These are phyloP conservation scores for Picea sitchensis DNA, from an alignment of 75 land plant genomes.

Conservation along the genomic window DNA sequence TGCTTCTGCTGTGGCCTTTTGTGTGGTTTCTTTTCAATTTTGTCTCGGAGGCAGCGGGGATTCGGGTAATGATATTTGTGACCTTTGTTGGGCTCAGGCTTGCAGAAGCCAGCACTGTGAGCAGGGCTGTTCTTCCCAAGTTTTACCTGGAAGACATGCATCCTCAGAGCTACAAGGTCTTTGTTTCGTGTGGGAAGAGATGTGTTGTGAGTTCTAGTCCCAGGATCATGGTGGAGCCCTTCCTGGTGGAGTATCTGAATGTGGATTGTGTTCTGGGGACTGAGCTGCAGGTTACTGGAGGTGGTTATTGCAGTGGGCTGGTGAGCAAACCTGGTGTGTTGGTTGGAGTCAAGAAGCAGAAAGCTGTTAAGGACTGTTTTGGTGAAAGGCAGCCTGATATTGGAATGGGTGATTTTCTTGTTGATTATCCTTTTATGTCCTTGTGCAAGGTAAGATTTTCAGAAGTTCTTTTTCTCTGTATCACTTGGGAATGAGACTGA, in stretches of 20 bases:
- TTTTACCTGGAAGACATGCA: slow-evolving; percentile 73
- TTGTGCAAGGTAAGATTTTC: slow-evolving; percentile 36
- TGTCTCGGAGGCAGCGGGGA: not conserved
- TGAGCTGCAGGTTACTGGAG: slow-evolving; percentile 25
- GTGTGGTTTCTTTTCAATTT: slow-evolving; percentile 12
- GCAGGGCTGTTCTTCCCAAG: slow-evolving; percentile 57
- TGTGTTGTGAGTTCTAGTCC: slow-evolving; percentile 41
- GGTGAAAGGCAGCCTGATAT: slow-evolving; percentile 26
- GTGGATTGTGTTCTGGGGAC: slow-evolving; percentile 51
- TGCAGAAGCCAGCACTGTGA: slow-evolving; percentile 16
- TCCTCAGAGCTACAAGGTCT: slow-evolving; percentile 27
- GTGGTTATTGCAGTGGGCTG: slow-evolving; percentile 55
- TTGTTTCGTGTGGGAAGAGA: slow-evolving; percentile 19
- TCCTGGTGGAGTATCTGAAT: slow-evolving; percentile 42
- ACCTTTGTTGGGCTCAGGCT: slow-evolving; percentile 44
- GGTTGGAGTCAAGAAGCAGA: slow-evolving; percentile 23
- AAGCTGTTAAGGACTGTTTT: slow-evolving; percentile 15
- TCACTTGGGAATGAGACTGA: not conserved
- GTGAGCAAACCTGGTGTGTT: slow-evolving; percentile 36
- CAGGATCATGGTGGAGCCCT: slow-evolving; percentile 47
- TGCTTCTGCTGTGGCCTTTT: slow-evolving; percentile 16
- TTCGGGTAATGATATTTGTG: slow-evolving; percentile 26
- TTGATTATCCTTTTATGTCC: slow-evolving; percentile 26
- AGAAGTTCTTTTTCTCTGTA: not conserved
- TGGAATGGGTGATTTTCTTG: slow-evolving; percentile 27